Evolutionary conservation across 306 rosid genomes (phyloP).

Genomic region (Chamaecrista fasciculata): DNA sequence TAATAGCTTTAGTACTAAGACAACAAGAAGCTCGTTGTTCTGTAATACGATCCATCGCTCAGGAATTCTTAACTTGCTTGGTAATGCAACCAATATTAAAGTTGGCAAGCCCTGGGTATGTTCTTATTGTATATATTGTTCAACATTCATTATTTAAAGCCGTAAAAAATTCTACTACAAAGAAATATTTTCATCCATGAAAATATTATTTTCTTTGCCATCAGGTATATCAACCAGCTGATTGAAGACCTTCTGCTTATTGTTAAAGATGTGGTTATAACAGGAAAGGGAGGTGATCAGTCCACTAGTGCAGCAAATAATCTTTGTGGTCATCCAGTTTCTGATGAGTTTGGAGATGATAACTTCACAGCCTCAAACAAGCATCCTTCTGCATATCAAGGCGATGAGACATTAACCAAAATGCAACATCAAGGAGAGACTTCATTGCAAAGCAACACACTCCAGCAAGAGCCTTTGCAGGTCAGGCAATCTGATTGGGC

Average conservation of each 20-base stretch:
- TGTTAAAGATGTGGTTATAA: constrained; percentile 45
- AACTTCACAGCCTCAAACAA: constrained; percentile 39
- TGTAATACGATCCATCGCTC: constrained; percentile 74
- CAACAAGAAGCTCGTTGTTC: constrained; percentile 88
- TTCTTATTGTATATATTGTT: constrained; percentile 35
- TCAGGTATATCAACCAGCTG: constrained; percentile 87
- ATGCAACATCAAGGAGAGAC: constrained; percentile 39
- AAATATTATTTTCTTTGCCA: constrained; percentile 29
- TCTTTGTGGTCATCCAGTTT: constrained; percentile 46
- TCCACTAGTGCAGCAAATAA: constrained; percentile 41
- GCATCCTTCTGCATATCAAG: constrained; percentile 43
- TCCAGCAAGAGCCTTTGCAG: constrained; percentile 49
- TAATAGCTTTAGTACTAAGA: constrained; percentile 73
- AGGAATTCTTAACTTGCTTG: constrained; percentile 87
- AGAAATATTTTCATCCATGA: constrained; percentile 18
- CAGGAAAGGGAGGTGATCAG: constrained; percentile 39
- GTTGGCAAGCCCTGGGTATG: constrained; percentile 95
- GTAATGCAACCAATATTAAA: constrained; percentile 86
- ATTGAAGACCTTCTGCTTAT: constrained; percentile 67
- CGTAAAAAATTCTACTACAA: not conserved
- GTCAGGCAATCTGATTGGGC: constrained; percentile 77
- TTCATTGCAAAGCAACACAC: constrained; percentile 28
- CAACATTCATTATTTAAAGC: constrained; percentile 2
- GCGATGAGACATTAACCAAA: constrained; percentile 43
- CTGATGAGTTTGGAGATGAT: constrained; percentile 28